These are phyloP conservation scores for Ophiostoma quercus DNA, from an alignment of 2,329 filamentous ascomycete species.

Conservation along the genomic window DNA sequence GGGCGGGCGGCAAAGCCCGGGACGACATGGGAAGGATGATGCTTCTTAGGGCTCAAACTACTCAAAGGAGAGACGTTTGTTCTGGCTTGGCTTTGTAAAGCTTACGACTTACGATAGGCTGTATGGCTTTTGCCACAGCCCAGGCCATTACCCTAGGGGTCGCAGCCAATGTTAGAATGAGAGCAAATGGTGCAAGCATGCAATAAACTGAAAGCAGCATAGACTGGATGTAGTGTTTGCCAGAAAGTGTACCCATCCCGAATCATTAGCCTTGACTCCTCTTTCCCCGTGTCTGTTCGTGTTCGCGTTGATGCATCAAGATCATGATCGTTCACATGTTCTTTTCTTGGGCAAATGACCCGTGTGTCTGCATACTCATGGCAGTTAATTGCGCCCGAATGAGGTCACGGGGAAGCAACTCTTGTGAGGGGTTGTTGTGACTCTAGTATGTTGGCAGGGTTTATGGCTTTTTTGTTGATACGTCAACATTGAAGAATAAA, in stretches of 20 bases:
- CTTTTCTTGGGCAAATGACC: background rate
- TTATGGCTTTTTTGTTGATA: background rate
- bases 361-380: background rate
- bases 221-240: background rate
- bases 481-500: no score
- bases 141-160: background rate
- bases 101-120: constrained; percentile 5
- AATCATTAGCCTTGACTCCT: background rate
- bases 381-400: background rate
- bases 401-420: background rate
- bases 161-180: background rate
- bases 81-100: background rate
- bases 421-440: background rate
- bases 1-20: background rate
- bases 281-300: background rate
- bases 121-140: background rate
- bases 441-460: background rate
- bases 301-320: background rate
- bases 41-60: background rate
- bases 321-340: background rate
- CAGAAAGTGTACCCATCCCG: background rate
- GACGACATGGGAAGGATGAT: background rate
- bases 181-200: background rate
- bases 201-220: background rate
- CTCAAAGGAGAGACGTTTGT: background rate